Evolutionary conservation across 106 monocot species (phyloP).

Genomic region (Cymbidium sinense): DNA sequence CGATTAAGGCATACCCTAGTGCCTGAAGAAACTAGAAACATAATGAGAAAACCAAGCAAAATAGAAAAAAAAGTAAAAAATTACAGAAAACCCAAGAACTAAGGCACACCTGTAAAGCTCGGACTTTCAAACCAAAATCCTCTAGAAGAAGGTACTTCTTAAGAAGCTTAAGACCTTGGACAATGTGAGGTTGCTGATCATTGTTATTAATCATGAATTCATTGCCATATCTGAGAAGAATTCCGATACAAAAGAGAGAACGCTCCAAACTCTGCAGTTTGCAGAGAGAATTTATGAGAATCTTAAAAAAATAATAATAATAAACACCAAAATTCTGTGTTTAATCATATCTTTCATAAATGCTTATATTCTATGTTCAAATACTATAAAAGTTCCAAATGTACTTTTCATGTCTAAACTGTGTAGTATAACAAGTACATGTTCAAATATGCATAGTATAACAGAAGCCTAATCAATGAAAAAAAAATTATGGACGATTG

Average conservation of each 20-base stretch:
- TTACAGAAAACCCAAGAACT: constrained; percentile 5
- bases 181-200: constrained; percentile 35
- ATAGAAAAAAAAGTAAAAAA: background rate
- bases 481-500: background rate
- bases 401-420: too few relatives aligned
- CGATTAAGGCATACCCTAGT: constrained; percentile 81
- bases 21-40: constrained; percentile 38
- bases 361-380: background rate
- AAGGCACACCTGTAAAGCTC: constrained; percentile 75
- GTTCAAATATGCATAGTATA: background rate
- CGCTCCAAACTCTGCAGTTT: constrained; percentile 73
- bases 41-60: background rate
- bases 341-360: background rate
- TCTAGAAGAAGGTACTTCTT: constrained; percentile 59
- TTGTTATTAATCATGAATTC: constrained; percentile 34
- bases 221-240: constrained; percentile 83
- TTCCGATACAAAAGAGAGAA: constrained; percentile 88
- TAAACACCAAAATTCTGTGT: background rate
- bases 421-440: background rate
- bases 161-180: constrained; percentile 52
- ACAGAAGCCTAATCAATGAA: background rate
- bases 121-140: constrained; percentile 84
- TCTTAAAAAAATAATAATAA: background rate
- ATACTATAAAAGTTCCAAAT: background rate
- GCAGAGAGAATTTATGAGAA: constrained; percentile 7